Evolutionary conservation across 2,329 filamentous ascomycete genomes (phyloP).

Genomic region (Colletotrichum euphorbiae): DNA sequence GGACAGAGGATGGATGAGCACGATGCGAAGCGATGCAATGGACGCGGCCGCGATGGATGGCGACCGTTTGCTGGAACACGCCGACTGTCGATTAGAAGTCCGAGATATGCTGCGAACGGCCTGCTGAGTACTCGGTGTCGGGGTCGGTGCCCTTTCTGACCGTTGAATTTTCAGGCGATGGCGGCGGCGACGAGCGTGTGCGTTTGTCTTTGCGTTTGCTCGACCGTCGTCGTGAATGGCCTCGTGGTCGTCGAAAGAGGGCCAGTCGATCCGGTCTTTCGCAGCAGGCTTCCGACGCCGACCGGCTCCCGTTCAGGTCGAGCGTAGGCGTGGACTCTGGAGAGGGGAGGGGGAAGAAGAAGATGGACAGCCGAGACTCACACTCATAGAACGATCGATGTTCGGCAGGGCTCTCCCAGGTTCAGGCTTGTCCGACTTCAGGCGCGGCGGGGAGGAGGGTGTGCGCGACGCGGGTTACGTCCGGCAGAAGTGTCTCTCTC

Average conservation of each 20-base stretch:
- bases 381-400: not conserved
- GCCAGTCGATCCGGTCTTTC: not conserved
- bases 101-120: constrained; percentile 16
- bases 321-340: not conserved
- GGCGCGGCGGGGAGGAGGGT: constrained; percentile 12
- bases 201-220: constrained; percentile 35
- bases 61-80: constrained; percentile 38
- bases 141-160: constrained; percentile 30
- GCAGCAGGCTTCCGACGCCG: constrained; percentile 21
- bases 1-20: too few relatives aligned
- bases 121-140: constrained; percentile 7
- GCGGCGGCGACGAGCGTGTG: constrained; percentile 19
- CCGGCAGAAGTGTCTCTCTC: constrained; percentile 15
- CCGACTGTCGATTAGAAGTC: constrained; percentile 16
- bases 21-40: constrained; percentile 1
- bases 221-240: constrained; percentile 19
- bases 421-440: constrained; percentile 34
- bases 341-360: not conserved
- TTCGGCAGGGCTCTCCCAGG: constrained; percentile 25
- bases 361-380: not conserved
- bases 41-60: constrained; percentile 7
- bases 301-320: constrained; percentile 16
- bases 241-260: constrained; percentile 17
- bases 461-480: constrained; percentile 26
- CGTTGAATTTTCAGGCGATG: constrained; percentile 26